phyloP scores from a whole-genome alignment of 805 yeast species.

The Candida ovalis region DNA sequence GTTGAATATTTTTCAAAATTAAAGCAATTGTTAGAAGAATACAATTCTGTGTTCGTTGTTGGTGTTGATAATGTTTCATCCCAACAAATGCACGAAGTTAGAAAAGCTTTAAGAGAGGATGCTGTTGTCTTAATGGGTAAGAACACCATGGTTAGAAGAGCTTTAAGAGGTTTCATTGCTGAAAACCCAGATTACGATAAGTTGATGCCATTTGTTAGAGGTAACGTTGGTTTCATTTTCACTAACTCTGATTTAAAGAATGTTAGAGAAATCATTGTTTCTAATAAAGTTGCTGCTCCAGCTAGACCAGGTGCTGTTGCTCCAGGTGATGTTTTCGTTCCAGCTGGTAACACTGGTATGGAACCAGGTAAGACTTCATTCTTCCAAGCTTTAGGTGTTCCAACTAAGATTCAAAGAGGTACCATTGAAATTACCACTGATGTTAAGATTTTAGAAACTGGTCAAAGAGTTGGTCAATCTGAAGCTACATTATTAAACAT shows the following conservation, averaged over 20 bases:
- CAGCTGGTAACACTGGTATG: conserved; percentile 99
- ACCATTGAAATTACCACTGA: conserved; percentile 98
- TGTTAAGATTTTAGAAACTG: conserved; percentile 88
- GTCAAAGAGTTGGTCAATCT: conserved; percentile 94
- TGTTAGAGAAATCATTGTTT: conserved; percentile 81
- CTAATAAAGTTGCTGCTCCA: conserved; percentile 99
- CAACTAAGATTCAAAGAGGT: conserved; percentile 99
- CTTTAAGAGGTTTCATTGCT: conserved; percentile 90
- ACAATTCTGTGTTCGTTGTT: conserved; percentile 97
- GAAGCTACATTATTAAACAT: conserved; percentile 98
- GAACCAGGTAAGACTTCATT: conserved; percentile 99
- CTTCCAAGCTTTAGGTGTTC: conserved; percentile 99
- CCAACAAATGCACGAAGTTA: conserved; percentile 99
- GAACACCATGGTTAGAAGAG: conserved; percentile 99
- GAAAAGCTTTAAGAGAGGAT: conserved; percentile 92
- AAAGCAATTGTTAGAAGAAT: conserved; percentile 91
- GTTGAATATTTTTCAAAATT: conserved; percentile 92
- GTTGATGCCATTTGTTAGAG: conserved; percentile 90
- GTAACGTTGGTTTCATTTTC: conserved; percentile 99
- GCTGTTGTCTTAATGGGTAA: conserved; percentile 99
- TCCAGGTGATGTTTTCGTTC: conserved; percentile 95
- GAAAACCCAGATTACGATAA: conserved; percentile 97
- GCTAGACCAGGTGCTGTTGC: conserved; percentile 99
- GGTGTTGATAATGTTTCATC: conserved; percentile 99
- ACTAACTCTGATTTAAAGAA: conserved; percentile 92